Evolutionary conservation across 2,329 filamentous ascomycete species (phyloP).

Genomic region (Aspergillus fructus): DNA sequence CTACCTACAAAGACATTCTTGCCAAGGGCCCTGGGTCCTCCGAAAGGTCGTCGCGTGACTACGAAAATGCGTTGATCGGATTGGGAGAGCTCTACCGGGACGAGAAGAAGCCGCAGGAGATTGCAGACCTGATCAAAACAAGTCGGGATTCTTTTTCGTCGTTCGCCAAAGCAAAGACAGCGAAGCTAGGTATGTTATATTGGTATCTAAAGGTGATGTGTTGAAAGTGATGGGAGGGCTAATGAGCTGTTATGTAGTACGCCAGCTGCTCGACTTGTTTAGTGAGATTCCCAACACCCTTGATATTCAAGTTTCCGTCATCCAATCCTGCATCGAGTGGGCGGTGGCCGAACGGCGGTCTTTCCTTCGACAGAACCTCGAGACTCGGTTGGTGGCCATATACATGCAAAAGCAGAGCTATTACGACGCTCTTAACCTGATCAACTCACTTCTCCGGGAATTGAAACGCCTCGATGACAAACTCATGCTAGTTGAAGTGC

Average conservation of each 20-base stretch:
- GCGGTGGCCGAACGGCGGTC: conserved; percentile 89
- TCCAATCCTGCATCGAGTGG: conserved; percentile 99
- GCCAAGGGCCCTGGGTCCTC: conserved; percentile 79
- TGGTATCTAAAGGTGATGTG: neutral
- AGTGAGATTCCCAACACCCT: conserved; percentile 88
- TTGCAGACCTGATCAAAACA: conserved; percentile 85
- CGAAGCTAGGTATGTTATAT: conserved; percentile 77
- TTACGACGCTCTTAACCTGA: conserved; percentile 93
- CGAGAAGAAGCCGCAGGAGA: conserved; percentile 72
- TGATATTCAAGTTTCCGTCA: conserved; percentile 91
- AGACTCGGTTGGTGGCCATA: conserved; percentile 88
- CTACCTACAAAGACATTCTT: conserved; percentile 85
- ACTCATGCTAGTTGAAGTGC: conserved; percentile 94
- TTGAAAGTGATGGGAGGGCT: neutral
- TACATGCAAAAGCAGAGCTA: conserved; percentile 98
- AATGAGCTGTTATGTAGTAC: conserved; percentile 58
- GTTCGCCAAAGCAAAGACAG: conserved; percentile 98
- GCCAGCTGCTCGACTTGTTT: conserved; percentile 94
- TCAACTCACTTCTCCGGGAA: conserved; percentile 94
- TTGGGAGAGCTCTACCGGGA: conserved; percentile 92
- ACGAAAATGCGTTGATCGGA: conserved; percentile 83
- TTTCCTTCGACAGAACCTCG: conserved; percentile 96
- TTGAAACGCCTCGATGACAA: conserved; percentile 98
- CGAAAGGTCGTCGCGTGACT: conserved; percentile 85
- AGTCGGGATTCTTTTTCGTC: conserved; percentile 89